Percentiles rank a stretch among this genome's conserved stretches.
Conservation (phyloP, 352 stramenopile genomes). For the Phytopythium ostracodes region DNA sequence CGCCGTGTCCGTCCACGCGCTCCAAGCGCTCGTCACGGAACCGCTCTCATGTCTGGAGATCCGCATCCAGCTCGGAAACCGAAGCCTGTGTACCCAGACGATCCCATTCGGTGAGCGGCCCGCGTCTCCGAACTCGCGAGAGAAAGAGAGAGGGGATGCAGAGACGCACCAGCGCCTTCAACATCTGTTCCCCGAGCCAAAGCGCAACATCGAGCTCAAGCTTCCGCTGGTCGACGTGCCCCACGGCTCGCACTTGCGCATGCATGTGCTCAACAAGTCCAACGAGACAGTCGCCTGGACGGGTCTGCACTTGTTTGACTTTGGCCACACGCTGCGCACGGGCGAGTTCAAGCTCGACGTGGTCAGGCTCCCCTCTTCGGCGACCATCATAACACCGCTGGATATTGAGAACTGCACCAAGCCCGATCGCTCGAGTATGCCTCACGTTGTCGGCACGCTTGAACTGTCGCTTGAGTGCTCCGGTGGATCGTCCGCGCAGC, state of each 20-base stretch:
- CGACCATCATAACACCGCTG: conserved; percentile 40
- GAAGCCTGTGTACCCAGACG: conserved; percentile 12
- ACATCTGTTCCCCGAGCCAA: conserved; percentile 4
- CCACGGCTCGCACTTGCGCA: conserved; percentile 65
- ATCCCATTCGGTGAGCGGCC: conserved; percentile 13
- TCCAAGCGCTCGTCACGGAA: conserved; percentile 9
- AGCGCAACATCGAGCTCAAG: conserved; percentile 1
- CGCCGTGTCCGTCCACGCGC: conserved; percentile 11
- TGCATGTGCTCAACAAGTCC: conserved; percentile 49
- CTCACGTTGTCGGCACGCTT: conserved; percentile 33
- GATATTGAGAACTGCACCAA: conserved; percentile 74
- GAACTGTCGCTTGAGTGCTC: conserved; percentile 47
- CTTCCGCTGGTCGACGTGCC: conserved; percentile 64
- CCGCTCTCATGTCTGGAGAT: conserved; percentile 14
- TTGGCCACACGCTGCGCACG: conserved; percentile 61
- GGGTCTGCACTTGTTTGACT: conserved; percentile 78
- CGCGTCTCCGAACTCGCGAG: conserved; percentile 11
- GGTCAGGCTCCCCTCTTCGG: conserved; percentile 13
- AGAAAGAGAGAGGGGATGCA: conserved; percentile 15
- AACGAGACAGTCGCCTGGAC: conserved; percentile 46
- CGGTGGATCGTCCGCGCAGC: conserved; percentile 22
- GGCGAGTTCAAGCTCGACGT: conserved; percentile 53
- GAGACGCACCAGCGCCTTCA: conserved; percentile 4
- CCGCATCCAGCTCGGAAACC: conserved; percentile 28
- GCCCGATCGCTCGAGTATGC: conserved; percentile 22